Percentiles rank a stretch among this genome's conserved stretches.
Evolutionary conservation across 2,329 filamentous ascomycete species (phyloP).

Genomic region (Colletotrichum chlorophyti): DNA sequence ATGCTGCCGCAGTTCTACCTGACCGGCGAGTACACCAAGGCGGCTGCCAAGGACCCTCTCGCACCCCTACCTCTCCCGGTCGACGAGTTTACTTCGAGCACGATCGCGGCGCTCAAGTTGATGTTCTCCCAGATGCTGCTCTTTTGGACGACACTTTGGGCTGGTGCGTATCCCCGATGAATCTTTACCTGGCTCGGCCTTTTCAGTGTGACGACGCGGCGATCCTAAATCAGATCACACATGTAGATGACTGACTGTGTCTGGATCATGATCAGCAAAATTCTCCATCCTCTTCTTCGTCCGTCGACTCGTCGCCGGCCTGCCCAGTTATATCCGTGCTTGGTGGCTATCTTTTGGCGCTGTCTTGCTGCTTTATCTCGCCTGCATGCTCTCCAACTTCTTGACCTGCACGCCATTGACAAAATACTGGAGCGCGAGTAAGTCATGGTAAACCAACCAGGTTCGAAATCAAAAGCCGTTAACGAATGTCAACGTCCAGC

Average conservation of each 20-base stretch:
- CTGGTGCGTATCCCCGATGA: not conserved
- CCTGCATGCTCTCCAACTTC: conserved; percentile 14
- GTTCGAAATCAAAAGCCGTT: too few relatives aligned
- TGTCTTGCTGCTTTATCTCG: conserved; percentile 13
- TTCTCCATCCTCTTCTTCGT: conserved; percentile 20
- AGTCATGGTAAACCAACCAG: not conserved
- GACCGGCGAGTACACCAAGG: conserved; percentile 18
- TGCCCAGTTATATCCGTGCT: conserved; percentile 15
- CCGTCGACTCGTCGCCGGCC: not conserved
- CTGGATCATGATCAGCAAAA: not conserved
- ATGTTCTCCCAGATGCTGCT: conserved; percentile 21
- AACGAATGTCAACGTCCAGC: not conserved
- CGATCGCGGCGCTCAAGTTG: conserved; percentile 8
- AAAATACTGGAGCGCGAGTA: conserved; percentile 19
- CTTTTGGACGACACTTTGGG: conserved; percentile 20
- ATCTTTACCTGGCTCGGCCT: too few relatives aligned
- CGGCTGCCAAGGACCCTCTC: not conserved
- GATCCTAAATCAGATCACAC: not conserved
- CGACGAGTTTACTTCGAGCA: conserved; percentile 2
- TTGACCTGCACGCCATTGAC: conserved; percentile 16
- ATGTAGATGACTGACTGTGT: not conserved
- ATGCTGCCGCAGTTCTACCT: conserved; percentile 18
- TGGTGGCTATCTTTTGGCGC: conserved; percentile 7
- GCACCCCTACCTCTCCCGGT: not conserved
- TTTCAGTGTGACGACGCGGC: not conserved